Base-by-base conservation (phyloP, 2,329 filamentous ascomycete species). In the Dryadomyces quercivorus region DNA sequence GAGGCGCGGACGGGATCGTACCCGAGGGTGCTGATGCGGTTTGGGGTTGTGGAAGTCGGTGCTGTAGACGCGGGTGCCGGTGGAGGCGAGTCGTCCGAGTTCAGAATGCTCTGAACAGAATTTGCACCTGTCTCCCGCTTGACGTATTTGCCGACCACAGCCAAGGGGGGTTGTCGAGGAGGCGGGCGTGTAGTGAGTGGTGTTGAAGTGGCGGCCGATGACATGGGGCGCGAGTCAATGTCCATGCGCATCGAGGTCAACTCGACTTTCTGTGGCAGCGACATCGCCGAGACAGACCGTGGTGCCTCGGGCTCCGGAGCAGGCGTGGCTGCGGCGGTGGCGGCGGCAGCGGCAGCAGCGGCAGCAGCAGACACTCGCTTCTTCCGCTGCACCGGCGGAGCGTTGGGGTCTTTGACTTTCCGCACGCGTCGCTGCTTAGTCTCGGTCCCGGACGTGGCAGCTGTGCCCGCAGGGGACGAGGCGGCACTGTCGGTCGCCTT, bases 1-100 rank as follows among this genome's bases (percentile, higher is more conserved):
- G 36, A 79, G 6, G 80, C 88, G 49, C 91, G 81, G 59, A 95
- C 90, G 0, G 91, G 91, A 67, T 96, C 91, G 70, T 93, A 96
- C 63, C 86, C 88, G 63, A 89, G 87, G 46, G 89, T 85, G 63
- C 86, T 86, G 15, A 84, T 83, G 51, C 85, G 74, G 50, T 75
- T 70, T 9, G 72, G 73, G 51, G 72, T 70, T 13, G 72, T 71
- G 42, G 67, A 44, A 9, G 56, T n/a, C 16, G 54, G 31, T 3
- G 52, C 47, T 1, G 58, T 13, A 2, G 64, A 53, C 66, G 53
- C 67, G 55, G 69, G 72, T 43, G 67, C 73, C 57, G 68, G 75
- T 56, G 69, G 75, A 47, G 69, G 68, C 53, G 68, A 70, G 34
- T 68, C 71, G 59, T 77, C 77, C 56, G 74, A 73, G 58, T 81